phyloP scores from a whole-genome alignment of 371 early-diverging fungal genomes.

The Mortierella sp. region DNA sequence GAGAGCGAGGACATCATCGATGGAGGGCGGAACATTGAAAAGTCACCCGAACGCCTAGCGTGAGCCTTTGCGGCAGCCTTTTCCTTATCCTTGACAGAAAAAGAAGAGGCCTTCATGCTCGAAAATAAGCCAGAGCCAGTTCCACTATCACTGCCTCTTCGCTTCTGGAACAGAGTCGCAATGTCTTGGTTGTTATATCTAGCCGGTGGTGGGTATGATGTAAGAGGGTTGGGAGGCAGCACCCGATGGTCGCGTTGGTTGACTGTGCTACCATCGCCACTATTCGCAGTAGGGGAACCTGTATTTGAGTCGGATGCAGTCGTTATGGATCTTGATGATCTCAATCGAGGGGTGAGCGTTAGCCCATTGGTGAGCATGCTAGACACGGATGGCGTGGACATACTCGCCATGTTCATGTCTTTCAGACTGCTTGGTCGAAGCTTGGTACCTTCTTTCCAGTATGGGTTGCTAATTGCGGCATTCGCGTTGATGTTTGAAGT shows the following conservation, averaged over 20 bases:
- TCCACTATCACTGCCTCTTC: conserved; percentile 44
- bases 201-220: conserved; percentile 9
- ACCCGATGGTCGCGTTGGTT: background rate
- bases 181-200: conserved; percentile 28
- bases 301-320: conserved; percentile 4
- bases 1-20: conserved; percentile 7
- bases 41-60: conserved; percentile 27
- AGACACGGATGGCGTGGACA: conserved; percentile 12
- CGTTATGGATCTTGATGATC: conserved; percentile 5
- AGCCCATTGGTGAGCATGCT: conserved; percentile 10
- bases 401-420: conserved; percentile 2
- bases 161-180: conserved; percentile 35
- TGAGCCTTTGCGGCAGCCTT: conserved; percentile 27
- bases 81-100: conserved; percentile 22
- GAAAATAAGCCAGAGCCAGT: conserved; percentile 18
- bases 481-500: background rate
- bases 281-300: background rate
- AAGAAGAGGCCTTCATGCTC: conserved; percentile 13
- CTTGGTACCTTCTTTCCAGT: background rate
- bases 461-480: background rate
- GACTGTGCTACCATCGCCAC: background rate
- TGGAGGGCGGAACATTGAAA: conserved; percentile 18
- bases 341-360: conserved; percentile 25
- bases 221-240: background rate
- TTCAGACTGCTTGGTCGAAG: conserved; percentile 20